Evolutionary conservation across 176 grass and related monocot species (phyloP).

Genomic region (Musa schizocarpa): DNA sequence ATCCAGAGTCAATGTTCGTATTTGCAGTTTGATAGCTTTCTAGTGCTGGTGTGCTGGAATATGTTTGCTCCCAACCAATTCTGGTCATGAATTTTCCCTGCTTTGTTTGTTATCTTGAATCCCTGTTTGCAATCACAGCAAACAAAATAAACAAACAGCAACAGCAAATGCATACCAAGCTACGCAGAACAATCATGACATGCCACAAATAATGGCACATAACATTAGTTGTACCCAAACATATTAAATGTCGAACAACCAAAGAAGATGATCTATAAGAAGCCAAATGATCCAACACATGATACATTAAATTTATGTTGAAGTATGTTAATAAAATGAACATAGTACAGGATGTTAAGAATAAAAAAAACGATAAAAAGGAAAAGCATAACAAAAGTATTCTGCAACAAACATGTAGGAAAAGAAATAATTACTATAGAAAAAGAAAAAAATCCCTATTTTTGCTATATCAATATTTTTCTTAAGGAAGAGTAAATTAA

Average conservation of each 20-base stretch:
- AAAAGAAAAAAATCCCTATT: too few species aligned
- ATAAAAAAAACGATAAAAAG: not conserved
- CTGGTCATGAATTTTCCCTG: slow-evolving; percentile 64
- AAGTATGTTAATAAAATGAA: not conserved
- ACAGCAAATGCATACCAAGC: not conserved
- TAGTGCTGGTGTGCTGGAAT: slow-evolving; percentile 54
- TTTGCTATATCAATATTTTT: too few species aligned
- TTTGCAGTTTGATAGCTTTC: slow-evolving; percentile 97
- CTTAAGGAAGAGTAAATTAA: too few species aligned
- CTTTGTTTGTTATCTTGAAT: slow-evolving; percentile 92
- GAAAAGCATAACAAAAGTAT: not conserved
- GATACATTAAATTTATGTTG: not conserved
- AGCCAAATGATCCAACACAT: not conserved
- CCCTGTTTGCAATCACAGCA: slow-evolving; percentile 42
- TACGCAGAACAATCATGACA: not conserved
- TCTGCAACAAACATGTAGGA: too few species aligned
- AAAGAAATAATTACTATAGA: too few species aligned
- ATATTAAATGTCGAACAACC: not conserved
- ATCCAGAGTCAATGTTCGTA: slow-evolving; percentile 51
- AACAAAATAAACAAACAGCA: not conserved
- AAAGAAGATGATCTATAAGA: not conserved
- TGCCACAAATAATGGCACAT: not conserved
- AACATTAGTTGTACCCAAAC: not conserved
- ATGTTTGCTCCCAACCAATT: slow-evolving; percentile 82
- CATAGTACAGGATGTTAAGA: not conserved